Evolutionary conservation across 2,329 filamentous ascomycete species (phyloP), one percentile per base, ranked within the genome.

Genomic region (Atkinsonella texensis): DNA sequence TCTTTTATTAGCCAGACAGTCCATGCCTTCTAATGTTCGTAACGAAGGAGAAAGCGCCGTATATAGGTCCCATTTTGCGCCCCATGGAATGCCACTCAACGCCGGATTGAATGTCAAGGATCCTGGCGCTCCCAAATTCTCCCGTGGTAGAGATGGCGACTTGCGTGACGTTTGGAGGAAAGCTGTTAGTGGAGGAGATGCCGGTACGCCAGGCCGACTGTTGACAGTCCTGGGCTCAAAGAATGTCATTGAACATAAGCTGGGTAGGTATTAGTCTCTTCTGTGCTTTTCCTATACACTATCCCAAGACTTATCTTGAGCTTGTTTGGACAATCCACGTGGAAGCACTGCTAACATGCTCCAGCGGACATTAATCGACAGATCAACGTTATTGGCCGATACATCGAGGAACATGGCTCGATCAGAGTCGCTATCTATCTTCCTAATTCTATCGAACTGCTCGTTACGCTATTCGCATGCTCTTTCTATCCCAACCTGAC

Each of bases 371-470:
- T 96, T 48, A 91, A 85, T 8, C 83, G 84, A 57, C 85, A 94
- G 65, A 95, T 97, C 66, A 90, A 87, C 66, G 77, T 93, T 31
- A 81, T 97, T 61, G 93, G 93, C 56, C 79, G 80, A 60, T 81
- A 90, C 61, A 77, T 88, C 58, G 74, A 87, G 52, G 79, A 86
- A 59, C 79, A 85, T 56, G 80, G 83, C 52, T 81, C 81, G 39
- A 85, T 82, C 64, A 84, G 82, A 48, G 87, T 97, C 33, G 93
- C 89, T 55, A 79, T 97, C 56, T 95, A 94, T 66, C 76, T 97
- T 52, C 89, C 90, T 43, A 96, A 98, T 74, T 95, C 89, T 46
- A 76, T 95, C 61, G 93, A 98, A 69, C 81, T 95, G 55, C 73
- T 98, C 48, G 78, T 81, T 35, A 77, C 85, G 8, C 72, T 97